Base-by-base conservation (phyloP, 2,329 filamentous ascomycete species). In the Rosellinia necatrix region DNA sequence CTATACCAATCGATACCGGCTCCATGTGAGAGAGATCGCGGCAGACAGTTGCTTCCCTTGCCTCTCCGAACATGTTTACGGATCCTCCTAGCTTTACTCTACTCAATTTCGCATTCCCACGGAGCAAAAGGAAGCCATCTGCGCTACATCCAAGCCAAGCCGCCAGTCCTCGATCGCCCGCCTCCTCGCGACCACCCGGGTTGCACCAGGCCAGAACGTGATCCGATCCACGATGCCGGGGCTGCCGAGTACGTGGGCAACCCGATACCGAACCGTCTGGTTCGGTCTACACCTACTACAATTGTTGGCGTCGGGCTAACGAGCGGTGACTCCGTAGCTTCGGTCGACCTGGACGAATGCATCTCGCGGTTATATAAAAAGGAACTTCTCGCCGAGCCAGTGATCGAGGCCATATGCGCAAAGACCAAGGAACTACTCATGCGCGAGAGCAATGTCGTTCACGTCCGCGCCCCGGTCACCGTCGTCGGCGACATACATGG, bases 381-480 rank as follows among this genome's bases (percentile, higher is more conserved):
- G 74, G 94, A 97, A 75, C 85, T 99, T 58, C 85, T 99, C 56
- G 92, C 94, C 68, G 94, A 99, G 76, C 96, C 93, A 37, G 92
- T 99, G 64, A 93, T 99, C 75, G 94, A 99, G 78, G 94, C 94
- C 69, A 93, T 99, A 85, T 99, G 94, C 79, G 92, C 94, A 74
- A 99, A 99, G 75, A 94, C 96, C 19, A 99, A 99, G 73, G 94
- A 99, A 79, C 82, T 99, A 66, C 83, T 99, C 66, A 99, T 99
- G 94, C 93, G 96, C 72, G 94, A 99, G 85, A 97, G 93, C 83
- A 99, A 99, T 76, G 94, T 99, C 61, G 94, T 99, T 58, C 94
- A 99, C 74, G 96, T 99, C 61, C 86, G 87, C 67, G 92, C 94
- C 27, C 94, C 94, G 2, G 91, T 99, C 56, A 99, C 94, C 13